Evolutionary conservation across 768 basidiomycete genomes (phyloP).

Genomic region (Kockovaella imperatae): DNA sequence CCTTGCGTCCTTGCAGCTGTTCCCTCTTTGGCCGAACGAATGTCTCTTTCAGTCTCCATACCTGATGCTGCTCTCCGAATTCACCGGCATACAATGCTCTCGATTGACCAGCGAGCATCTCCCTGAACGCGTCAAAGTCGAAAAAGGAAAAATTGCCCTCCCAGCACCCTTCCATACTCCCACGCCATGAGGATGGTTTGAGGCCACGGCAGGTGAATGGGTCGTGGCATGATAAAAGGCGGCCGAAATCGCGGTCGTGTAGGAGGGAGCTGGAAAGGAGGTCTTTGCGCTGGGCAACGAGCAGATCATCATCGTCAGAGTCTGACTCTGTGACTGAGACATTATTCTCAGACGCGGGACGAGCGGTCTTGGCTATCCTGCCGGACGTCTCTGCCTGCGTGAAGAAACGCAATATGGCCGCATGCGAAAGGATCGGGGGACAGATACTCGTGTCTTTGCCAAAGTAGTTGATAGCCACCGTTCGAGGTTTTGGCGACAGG

Average conservation of each 20-base stretch:
- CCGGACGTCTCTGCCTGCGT: not conserved
- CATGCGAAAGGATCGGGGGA: slow-evolving; percentile 45
- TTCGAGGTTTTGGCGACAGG: slow-evolving; percentile 32
- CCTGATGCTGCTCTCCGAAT: slow-evolving; percentile 77
- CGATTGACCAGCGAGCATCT: slow-evolving; percentile 49
- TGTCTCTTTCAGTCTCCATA: slow-evolving; percentile 61
- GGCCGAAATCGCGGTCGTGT: slow-evolving; percentile 44
- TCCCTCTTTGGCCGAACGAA: slow-evolving; percentile 23
- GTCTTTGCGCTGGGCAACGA: slow-evolving; percentile 7
- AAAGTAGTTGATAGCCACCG: slow-evolving; percentile 38
- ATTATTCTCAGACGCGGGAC: not conserved
- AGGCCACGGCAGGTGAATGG: slow-evolving; percentile 37
- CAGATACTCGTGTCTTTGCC: slow-evolving; percentile 35
- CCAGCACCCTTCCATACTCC: slow-evolving; percentile 38
- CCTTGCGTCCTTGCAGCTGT: not conserved
- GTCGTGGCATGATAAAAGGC: slow-evolving; percentile 41
- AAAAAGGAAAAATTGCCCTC: slow-evolving; percentile 53
- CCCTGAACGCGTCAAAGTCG: slow-evolving; percentile 64
- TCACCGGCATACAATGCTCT: slow-evolving; percentile 67
- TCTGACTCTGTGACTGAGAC: not conserved
- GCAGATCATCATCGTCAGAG: slow-evolving; percentile 1
- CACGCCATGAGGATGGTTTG: slow-evolving; percentile 26
- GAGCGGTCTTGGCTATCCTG: not conserved
- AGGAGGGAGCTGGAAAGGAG: slow-evolving; percentile 16
- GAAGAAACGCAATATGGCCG: slow-evolving; percentile 47